Evolutionary conservation across 2,329 filamentous ascomycete species (phyloP).

Genomic region (Alternaria sp.): DNA sequence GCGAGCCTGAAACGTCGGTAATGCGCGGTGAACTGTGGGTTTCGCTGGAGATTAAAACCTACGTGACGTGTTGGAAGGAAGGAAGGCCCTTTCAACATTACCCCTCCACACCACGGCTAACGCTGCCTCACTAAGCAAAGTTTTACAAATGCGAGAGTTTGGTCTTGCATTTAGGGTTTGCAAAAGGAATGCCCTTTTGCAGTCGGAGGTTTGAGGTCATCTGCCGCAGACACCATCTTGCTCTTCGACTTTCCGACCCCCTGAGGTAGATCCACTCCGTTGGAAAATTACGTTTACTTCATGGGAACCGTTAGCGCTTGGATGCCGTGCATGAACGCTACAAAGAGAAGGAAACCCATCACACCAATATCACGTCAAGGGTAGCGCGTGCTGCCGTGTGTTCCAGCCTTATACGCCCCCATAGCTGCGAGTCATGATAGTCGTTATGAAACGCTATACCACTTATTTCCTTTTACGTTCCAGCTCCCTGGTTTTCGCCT

Average conservation of each 20-base stretch:
- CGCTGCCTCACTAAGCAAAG: background rate
- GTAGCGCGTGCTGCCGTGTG: constrained; percentile 16
- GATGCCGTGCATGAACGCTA: constrained; percentile 1
- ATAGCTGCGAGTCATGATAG: constrained; percentile 15
- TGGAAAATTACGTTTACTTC: constrained; percentile 7
- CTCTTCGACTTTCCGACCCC: constrained; percentile 4
- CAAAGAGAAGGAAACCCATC: background rate
- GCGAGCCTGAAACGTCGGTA: constrained; percentile 23
- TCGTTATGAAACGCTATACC: constrained; percentile 7
- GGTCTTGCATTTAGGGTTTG: constrained; percentile 11
- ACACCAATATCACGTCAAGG: constrained; percentile 3
- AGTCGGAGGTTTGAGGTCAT: background rate
- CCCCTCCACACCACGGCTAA: background rate
- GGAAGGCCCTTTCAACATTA: background rate
- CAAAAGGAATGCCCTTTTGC: background rate
- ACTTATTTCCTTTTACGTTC: constrained; percentile 5
- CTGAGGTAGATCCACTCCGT: constrained; percentile 1
- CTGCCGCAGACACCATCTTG: constrained; percentile 6
- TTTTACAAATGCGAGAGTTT: background rate
- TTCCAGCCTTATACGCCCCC: constrained; percentile 14
- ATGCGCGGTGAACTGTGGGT: constrained; percentile 10
- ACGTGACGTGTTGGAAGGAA: constrained; percentile 6
- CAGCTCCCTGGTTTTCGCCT: constrained; percentile 5
- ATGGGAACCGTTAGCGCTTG: constrained; percentile 3
- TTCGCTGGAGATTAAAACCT: constrained; percentile 10